Evolutionary conservation across 768 basidiomycete species (phyloP).

Genomic region (Galerina sulciceps): DNA sequence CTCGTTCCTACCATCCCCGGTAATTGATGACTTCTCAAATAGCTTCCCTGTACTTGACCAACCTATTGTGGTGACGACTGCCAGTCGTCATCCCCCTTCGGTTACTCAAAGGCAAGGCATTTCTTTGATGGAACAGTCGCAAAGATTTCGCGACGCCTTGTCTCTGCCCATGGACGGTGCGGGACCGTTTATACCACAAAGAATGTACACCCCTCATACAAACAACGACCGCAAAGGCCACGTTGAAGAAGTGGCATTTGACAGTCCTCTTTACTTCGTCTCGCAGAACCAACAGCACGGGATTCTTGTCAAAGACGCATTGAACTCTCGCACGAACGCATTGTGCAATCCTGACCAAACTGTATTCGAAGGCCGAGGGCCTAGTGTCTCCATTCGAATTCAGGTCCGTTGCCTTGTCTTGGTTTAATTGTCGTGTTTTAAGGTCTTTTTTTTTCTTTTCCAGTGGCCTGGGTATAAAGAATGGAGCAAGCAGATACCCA

Average conservation of each 20-base stretch:
- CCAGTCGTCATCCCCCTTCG: neutral
- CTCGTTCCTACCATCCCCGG: conserved; percentile 18
- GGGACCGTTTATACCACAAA: conserved; percentile 66
- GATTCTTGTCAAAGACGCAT: conserved; percentile 64
- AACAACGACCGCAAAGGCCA: conserved; percentile 78
- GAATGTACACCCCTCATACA: conserved; percentile 76
- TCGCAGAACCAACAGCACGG: conserved; percentile 60
- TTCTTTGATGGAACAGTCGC: conserved; percentile 47
- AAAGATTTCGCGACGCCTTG: conserved; percentile 47
- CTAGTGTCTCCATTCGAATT: conserved; percentile 79
- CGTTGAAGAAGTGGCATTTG: conserved; percentile 69
- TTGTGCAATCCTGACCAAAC: conserved; percentile 62
- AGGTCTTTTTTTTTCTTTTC: conserved; percentile 2
- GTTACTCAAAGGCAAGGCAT: conserved; percentile 29
- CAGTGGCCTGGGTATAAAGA: conserved; percentile 83
- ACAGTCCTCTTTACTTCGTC: conserved; percentile 67
- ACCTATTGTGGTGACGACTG: neutral
- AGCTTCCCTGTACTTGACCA: conserved; percentile 13
- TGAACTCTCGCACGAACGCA: conserved; percentile 60
- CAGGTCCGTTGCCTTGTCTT: conserved; percentile 49
- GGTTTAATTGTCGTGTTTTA: conserved; percentile 1
- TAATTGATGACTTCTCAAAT: conserved; percentile 15
- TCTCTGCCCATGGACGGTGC: conserved; percentile 37
- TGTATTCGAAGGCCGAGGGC: conserved; percentile 75
- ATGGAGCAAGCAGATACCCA: conserved; percentile 84